phyloP scores from a whole-genome alignment of 192 early-diverging fungal genomes.

The Entophlyctis luteolus region DNA sequence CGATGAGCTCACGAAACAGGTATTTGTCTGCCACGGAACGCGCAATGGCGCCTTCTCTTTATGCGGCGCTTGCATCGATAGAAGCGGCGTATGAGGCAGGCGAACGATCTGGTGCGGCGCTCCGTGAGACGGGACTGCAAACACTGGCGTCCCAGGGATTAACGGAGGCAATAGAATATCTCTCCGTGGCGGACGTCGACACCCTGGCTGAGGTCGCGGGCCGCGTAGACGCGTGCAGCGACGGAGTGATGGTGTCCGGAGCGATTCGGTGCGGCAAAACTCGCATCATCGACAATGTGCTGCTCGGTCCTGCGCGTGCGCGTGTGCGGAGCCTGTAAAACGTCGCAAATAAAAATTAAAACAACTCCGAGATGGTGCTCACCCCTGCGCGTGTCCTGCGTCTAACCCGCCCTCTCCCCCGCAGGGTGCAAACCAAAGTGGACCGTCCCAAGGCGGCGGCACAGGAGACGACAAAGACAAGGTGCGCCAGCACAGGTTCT shows the following conservation, averaged over 20 bases:
- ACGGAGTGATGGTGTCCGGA: slow-evolving; percentile 71
- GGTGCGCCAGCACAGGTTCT: slow-evolving; percentile 1
- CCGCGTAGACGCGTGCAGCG: slow-evolving; percentile 40
- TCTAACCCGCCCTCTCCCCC: too few species aligned
- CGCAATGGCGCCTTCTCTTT: slow-evolving; percentile 65
- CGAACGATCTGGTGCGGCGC: slow-evolving; percentile 25
- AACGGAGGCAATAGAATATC: slow-evolving; percentile 75
- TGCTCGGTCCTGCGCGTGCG: slow-evolving; percentile 62
- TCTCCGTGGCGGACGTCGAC: slow-evolving; percentile 70
- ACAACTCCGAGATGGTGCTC: too few species aligned
- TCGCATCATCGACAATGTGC: slow-evolving; percentile 88
- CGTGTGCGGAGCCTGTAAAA: too few species aligned
- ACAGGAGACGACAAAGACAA: not conserved
- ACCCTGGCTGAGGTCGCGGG: slow-evolving; percentile 60
- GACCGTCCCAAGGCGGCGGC: not conserved
- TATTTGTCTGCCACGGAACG: slow-evolving; percentile 76
- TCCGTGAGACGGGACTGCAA: slow-evolving; percentile 45
- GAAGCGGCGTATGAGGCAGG: slow-evolving; percentile 43
- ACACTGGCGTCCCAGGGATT: slow-evolving; percentile 49
- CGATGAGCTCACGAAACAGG: slow-evolving; percentile 84
- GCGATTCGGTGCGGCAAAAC: slow-evolving; percentile 84
- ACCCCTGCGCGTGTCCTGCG: too few species aligned
- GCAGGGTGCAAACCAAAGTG: not conserved
- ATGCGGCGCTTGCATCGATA: slow-evolving; percentile 61
- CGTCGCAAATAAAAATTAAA: too few species aligned